Conservation (phyloP, 129 eudicot genomes). For the Pittosporum tobira region DNA sequence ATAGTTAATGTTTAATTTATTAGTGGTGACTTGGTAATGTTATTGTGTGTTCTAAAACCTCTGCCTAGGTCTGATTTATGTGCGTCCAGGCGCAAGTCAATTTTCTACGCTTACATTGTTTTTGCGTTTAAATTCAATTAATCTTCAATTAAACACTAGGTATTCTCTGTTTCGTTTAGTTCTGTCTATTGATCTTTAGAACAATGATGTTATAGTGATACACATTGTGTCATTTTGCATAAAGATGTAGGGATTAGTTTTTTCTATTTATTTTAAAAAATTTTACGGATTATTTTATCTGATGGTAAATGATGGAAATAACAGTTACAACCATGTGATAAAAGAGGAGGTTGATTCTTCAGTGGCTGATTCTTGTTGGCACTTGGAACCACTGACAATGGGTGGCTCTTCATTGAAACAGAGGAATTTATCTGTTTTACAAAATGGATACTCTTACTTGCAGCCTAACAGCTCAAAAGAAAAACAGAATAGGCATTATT, state of each 20-base stretch:
- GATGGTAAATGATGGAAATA: constrained; percentile 8
- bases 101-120: too few relatives aligned
- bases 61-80: too few relatives aligned
- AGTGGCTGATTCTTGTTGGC: constrained; percentile 50
- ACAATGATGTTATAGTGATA: too few relatives aligned
- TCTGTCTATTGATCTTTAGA: too few relatives aligned
- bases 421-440: constrained; percentile 22
- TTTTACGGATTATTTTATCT: too few relatives aligned
- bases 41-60: too few relatives aligned
- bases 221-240: neutral
- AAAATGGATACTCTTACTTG: constrained; percentile 39
- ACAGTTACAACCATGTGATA: constrained; percentile 37
- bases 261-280: neutral
- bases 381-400: constrained; percentile 46
- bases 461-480: constrained; percentile 20
- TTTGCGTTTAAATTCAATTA: too few relatives aligned
- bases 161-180: too few relatives aligned
- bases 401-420: constrained; percentile 36
- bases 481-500: constrained; percentile 9
- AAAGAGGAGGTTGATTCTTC: constrained; percentile 46
- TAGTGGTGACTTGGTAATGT: too few relatives aligned
- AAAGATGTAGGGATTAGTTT: neutral
- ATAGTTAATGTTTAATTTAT: too few relatives aligned
- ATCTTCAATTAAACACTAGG: too few relatives aligned
- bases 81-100: too few relatives aligned